A percentile compares a stretch with the other conserved stretches of the same genome.
These are phyloP conservation scores for Orobanche coerulescens DNA, from an alignment of 257 asterid species.

Conservation along the genomic window DNA sequence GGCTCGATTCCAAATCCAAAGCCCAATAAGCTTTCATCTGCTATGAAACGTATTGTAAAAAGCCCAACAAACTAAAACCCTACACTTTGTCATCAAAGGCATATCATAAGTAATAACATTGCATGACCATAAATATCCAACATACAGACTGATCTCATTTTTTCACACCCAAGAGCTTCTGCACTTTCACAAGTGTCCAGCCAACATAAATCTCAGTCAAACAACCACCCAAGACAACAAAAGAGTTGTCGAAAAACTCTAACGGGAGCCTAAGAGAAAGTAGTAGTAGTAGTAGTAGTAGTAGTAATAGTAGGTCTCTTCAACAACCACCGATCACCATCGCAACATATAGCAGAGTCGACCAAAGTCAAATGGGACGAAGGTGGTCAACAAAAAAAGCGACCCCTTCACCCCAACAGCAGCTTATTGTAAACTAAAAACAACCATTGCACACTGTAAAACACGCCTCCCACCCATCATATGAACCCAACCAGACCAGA, in stretches of 20 bases:
- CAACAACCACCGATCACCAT: neutral
- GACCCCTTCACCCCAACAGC: conserved; percentile 16
- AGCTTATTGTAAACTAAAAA: conserved; percentile 15
- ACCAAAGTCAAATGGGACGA: conserved; percentile 9
- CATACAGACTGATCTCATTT: no score
- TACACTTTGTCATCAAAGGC: no score
- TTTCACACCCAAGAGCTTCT: neutral
- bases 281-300: no score
- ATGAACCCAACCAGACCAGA: neutral
- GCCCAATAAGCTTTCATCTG: no score
- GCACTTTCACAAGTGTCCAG: neutral
- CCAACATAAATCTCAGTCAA: neutral
- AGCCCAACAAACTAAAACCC: no score
- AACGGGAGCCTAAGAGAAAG: no score
- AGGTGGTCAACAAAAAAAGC: conserved; percentile 19
- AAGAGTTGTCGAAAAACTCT: no score
- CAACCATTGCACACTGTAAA: conserved; percentile 13
- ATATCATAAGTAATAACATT: no score
- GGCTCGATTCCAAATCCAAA: no score
- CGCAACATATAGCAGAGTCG: neutral
- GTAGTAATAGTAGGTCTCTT: neutral
- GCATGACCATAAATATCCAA: no score
- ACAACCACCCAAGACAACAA: neutral
- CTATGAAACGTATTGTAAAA: no score
- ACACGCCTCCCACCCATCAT: neutral